Evolutionary conservation across 2,329 filamentous ascomycete genomes (phyloP), one percentile per base, ranked within the genome.

Genomic region (Cercospora sesami): DNA sequence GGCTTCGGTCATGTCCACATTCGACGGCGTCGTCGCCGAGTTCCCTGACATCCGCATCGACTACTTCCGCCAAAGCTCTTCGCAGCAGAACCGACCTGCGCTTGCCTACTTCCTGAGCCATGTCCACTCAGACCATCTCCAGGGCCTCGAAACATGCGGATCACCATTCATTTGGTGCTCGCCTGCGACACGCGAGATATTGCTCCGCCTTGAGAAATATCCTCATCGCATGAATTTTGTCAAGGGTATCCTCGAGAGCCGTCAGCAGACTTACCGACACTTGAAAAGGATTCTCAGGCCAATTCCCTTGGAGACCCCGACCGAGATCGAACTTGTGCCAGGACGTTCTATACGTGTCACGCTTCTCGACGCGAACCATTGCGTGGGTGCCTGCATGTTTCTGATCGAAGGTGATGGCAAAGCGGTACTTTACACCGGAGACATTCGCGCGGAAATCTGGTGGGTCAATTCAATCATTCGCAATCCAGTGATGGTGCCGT

Each of bases 81-180:
- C 62, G 28, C 83, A 84, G 58, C 80, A 83, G 4, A 82, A 82
- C 5, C 79, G 80, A 4, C 85, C 90, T 4, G 91, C 93, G 0
- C 80, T 95, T 65, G 93, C 91, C 16, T 95, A 91, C 78, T 97
- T 98, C 76, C 84, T 98, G 28, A 96, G 91, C 79, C 94, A 98
- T 85, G 89, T 96, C 2, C 94, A 97, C 77, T 96, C 91, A 71
- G 94, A 97, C 74, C 94, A 97, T 79, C 85, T 97, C 1, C 85
- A 86, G 39, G 94, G 94, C 0, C 84, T 97, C 1, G 93, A 96
- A 73, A 87, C 85, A 12, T 84, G 94, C 64, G 86, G 88, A 57
- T 88, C 91, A 30, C 91, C 92, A 0, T 97, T 97, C 75, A 87
- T 98, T 21, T 97, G 97, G 79, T 97, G 93, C 80, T 97, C 94